A percentile compares a stretch with the other conserved stretches of the same genome.
Evolutionary conservation across 805 yeast genomes (phyloP).

Genomic region (Lachancea sp.): DNA sequence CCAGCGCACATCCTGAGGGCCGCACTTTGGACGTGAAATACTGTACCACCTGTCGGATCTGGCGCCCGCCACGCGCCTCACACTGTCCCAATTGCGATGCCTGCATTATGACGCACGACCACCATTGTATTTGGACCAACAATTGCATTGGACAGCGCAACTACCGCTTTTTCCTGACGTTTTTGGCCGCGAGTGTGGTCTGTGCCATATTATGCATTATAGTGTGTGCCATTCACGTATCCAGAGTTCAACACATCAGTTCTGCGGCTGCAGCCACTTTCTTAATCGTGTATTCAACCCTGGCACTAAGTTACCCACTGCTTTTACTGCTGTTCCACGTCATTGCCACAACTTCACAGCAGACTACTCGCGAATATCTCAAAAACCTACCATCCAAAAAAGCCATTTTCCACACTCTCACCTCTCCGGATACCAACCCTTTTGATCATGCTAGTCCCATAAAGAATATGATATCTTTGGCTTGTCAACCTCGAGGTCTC

Average conservation of each 20-base stretch:
- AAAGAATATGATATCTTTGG: conserved; percentile 31
- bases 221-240: conserved; percentile 20
- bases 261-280: conserved; percentile 41
- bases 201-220: conserved; percentile 25
- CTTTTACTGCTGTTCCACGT: conserved; percentile 49
- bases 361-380: conserved; percentile 70
- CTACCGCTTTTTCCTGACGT: conserved; percentile 53
- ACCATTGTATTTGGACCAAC: conserved; percentile 63
- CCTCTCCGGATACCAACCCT: conserved; percentile 29
- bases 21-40: conserved; percentile 41
- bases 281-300: conserved; percentile 42
- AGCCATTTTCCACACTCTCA: conserved; percentile 26
- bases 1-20: conserved; percentile 29
- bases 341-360: conserved; percentile 46
- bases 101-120: conserved; percentile 61
- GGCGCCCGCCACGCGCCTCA: conserved; percentile 72
- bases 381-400: conserved; percentile 37
- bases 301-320: conserved; percentile 50
- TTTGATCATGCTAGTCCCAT: conserved; percentile 31
- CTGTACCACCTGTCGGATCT: conserved; percentile 58
- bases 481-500: conserved; percentile 37
- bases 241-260: conserved; percentile 11
- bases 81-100: conserved; percentile 68
- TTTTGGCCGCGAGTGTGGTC: conserved; percentile 37
- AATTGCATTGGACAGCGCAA: conserved; percentile 74